Conservation (phyloP, 495 filamentous ascomycete genomes). For the Cladorrhinum samala region DNA sequence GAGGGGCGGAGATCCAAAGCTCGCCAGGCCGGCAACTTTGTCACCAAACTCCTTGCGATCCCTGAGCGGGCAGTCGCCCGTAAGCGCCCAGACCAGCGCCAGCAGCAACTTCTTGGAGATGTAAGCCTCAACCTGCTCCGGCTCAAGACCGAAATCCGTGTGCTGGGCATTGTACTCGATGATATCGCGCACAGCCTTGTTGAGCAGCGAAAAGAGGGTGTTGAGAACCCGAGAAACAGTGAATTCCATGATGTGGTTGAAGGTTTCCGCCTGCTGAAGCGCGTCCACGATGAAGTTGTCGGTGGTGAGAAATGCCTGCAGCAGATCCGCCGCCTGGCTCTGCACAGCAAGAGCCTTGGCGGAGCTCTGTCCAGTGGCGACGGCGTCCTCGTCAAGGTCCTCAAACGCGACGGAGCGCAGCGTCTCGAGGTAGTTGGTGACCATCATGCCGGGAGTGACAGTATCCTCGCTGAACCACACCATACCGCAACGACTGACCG, state of each 20-base stretch:
- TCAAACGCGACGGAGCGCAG: constrained; percentile 79
- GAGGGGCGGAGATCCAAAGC: constrained; percentile 74
- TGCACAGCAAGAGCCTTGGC: constrained; percentile 72
- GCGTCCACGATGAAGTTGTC: constrained; percentile 72
- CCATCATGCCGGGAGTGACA: constrained; percentile 87
- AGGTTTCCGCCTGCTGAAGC: constrained; percentile 66
- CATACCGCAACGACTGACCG: constrained; percentile 98
- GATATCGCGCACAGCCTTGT: constrained; percentile 84
- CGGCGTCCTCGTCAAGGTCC: constrained; percentile 87
- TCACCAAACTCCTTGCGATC: constrained; percentile 88
- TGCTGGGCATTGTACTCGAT: constrained; percentile 95
- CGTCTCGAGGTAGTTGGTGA: constrained; percentile 79
- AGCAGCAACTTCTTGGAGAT: constrained; percentile 89
- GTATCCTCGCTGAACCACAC: constrained; percentile 99
- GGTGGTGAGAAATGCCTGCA: constrained; percentile 66
- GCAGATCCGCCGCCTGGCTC: constrained; percentile 64
- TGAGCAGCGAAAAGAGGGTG: constrained; percentile 90
- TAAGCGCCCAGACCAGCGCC: constrained; percentile 87
- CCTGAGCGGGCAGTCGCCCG: constrained; percentile 83
- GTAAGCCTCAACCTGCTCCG: constrained; percentile 81
- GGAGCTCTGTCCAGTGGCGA: constrained; percentile 70
- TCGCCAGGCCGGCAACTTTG: constrained; percentile 69
- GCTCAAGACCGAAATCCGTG: constrained; percentile 83
- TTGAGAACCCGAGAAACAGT: constrained; percentile 83
- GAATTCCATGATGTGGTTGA: constrained; percentile 97